Evolutionary conservation across 768 basidiomycete genomes (phyloP), one percentile per base, ranked within the genome.

Genomic region (Pulveroboletus sp.): DNA sequence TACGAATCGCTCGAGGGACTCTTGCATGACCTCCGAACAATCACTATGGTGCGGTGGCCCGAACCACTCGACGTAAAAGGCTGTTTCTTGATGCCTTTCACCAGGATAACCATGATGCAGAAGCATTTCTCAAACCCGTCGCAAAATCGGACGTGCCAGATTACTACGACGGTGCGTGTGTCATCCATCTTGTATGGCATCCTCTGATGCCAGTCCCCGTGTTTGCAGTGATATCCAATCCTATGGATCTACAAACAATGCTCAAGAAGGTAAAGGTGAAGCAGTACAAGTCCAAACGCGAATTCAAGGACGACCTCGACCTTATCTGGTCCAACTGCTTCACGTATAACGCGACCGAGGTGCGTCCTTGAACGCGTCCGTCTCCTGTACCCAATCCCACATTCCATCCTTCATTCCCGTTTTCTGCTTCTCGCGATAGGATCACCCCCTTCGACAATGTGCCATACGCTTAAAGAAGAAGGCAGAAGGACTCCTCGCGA

Each of bases 271-370:
- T 97, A 64, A 98, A 97, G 72, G 74, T 79, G 50, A 90, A 89
- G 65, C 78, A 82, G 40, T 97, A 97, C 79, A 94, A 94, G 70
- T 90, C 85, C 25, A 98, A 98, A 71, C 77, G 82, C 55, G 90
- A 94, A 60, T 98, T 99, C 69, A 86, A 87, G 54, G 86, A 90
- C 50, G 97, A 99, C 70, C 74, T 99, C 36, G 90, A 95, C 57
- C 80, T 97, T 52, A 97, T 99, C 57, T 99, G 97, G 97, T 82
- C 83, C 39, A 99, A 98, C 56, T 97, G 95, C 68, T 80, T 87
- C 54, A 83, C 79, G 6, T 98, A 98, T 68, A 99, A 99, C 67
- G 85, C 90, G 16, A 79, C 84, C 11, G 88, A 93, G 74, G 94
- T 92, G 57, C 51, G 87, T 77, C n/a, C n/a, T 29, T 29, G 23